Evolutionary conservation across 1,139 yeast genomes (phyloP), one percentile per base, ranked within the genome.

Genomic region (Saccharomyces uvarum): DNA sequence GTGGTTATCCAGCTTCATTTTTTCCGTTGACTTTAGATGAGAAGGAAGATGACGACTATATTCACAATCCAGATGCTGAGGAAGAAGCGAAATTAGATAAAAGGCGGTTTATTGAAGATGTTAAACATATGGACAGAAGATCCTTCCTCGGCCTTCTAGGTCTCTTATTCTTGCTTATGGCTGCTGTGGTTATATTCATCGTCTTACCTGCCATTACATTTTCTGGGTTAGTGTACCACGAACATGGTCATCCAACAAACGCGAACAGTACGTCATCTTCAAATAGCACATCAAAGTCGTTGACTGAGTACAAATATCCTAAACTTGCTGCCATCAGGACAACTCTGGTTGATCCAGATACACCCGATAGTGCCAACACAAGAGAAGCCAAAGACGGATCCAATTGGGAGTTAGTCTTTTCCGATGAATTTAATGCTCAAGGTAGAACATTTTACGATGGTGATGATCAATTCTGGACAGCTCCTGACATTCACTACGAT

Each of bases 41-140:
- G 64, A 87, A 87, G 70, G 97, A 90, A 71, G 86, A 88, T 2
- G 97, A 90, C 72, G 97, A 90, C 69, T 89, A 88, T 66, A 70
- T 90, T 59, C 97, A 90, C 71, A 90, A 90, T 70, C 97, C 97
- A 0, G 96, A 90, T 68, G 96, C 96, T 8, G 85, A 89, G 46
- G 83, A 80, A 50, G 97, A 90, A 70, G 95, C 95, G 19, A 79
- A 83, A 58, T 81, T 84, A 63, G 95, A 88, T 61, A 82, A 80
- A 58, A 78, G 82, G 64, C 71, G 88, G 60, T 79, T 84, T 62
- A 63, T 75, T 59, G 69, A 79, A 59, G 90, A 84, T 66, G 70
- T 84, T 72, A 79, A 80, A 67, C 70, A 77, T 59, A 75, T 84
- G 80, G 88, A 84, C 66, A 75, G 70, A 64, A 73, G 81, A 62